Evolutionary conservation across 352 stramenopile species (phyloP), one percentile per base, ranked within the genome.

Genomic region (Plasmopara viticola): DNA sequence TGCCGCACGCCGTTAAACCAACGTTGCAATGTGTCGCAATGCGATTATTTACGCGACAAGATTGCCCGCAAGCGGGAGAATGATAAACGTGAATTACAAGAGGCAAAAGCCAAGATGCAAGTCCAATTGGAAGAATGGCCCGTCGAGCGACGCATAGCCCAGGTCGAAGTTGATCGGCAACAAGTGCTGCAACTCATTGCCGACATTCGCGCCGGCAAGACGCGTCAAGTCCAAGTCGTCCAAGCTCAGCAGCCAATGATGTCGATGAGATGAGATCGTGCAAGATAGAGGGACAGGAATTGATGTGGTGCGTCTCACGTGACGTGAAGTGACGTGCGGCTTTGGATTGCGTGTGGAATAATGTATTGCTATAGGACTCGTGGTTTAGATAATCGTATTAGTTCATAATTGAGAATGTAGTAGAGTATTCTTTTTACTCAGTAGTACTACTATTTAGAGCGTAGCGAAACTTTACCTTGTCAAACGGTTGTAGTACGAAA

Each of bases 21-120:
- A 41, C 81, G 70, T 46, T 94, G 84, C 48, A 74, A 83, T 0
- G 84, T 94, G 17, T 87, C 83, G 42, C 83, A 92, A 56, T 94
- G 84, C 57, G 78, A 94, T 55, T 94, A 94, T 52, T 42, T 94
- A 41, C 72, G 84, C 6, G 81, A 86, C 38, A 94, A 94, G 61
- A 92, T 94, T 45, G 76, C 76, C 9, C 79, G 71, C 42, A 94
- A 91, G 60, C 53, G 63, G 0, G 70, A 90, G 61, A 69, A 64
- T 46, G 78, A 88, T 60, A 56, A 73, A 42, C 56, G 53, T 7
- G 79, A 90, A 57, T 54, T 90, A 40, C 62, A 76, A 46, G 70
- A 79, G 20, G 79, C 78, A 15, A 72, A 73, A 45, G 49, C 51
- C 29, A 65, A 66, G 58, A 51, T 88, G 40, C 63, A 78, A 33